Conservation (phyloP, 2,329 filamentous ascomycete genomes). For the Fusarium sp. region DNA sequence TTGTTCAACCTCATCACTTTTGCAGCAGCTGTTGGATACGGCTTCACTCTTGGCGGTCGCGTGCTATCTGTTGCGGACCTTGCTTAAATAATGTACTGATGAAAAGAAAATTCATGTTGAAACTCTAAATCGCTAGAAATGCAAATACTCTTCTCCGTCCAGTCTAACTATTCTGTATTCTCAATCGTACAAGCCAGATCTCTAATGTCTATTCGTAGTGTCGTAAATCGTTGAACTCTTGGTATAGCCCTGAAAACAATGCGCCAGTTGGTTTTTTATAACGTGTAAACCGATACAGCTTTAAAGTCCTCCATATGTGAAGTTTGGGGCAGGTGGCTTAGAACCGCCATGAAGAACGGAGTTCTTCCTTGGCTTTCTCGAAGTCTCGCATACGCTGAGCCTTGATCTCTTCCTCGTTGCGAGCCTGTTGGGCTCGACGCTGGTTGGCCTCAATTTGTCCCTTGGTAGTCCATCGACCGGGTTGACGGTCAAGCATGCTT, state of each 20-base stretch:
- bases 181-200: constrained; percentile 11
- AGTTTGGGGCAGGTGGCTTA: constrained; percentile 2
- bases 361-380: constrained; percentile 60
- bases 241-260: constrained; percentile 38
- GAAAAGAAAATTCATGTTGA: constrained; percentile 9
- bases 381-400: constrained; percentile 55
- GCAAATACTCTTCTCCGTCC: constrained; percentile 14
- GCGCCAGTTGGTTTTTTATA: constrained; percentile 28
- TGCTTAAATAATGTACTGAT: constrained; percentile 26
- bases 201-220: constrained; percentile 34
- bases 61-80: constrained; percentile 59
- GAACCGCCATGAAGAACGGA: constrained; percentile 51
- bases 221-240: constrained; percentile 40
- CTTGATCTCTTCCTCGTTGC: constrained; percentile 45
- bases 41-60: constrained; percentile 75
- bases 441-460: constrained; percentile 52
- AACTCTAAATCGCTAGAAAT: constrained; percentile 28
- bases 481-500: constrained; percentile 57
- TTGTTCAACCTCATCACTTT: constrained; percentile 81
- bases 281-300: neutral
- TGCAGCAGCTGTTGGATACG: constrained; percentile 79
- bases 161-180: neutral
- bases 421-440: constrained; percentile 40
- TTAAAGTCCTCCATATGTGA: neutral
- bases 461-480: constrained; percentile 56